phyloP scores from a whole-genome alignment of 306 rosid genomes.

The Adenanthera pavonina region DNA sequence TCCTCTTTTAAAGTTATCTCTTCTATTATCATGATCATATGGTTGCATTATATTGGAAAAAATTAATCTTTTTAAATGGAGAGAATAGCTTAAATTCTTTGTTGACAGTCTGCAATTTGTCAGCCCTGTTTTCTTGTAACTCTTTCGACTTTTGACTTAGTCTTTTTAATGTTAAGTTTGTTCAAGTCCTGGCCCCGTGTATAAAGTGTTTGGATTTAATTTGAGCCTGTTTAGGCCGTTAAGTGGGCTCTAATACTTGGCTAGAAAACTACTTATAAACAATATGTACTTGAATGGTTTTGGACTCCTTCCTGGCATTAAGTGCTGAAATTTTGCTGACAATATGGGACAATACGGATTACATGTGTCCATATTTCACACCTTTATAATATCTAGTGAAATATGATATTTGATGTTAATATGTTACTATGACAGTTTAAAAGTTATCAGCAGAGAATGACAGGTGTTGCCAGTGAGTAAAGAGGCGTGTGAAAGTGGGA shows the following conservation, averaged over 20 bases:
- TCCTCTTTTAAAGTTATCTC: neutral
- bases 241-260: neutral
- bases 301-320: neutral
- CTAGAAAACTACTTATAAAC: neutral
- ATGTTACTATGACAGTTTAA: neutral
- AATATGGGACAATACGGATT: neutral
- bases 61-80: neutral
- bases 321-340: neutral
- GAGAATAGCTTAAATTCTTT: neutral
- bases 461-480: neutral
- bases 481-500: neutral
- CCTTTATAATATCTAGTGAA: neutral
- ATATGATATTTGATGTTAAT: neutral
- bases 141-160: neutral
- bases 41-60: neutral
- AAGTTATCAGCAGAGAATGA: neutral
- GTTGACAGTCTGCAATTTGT: neutral
- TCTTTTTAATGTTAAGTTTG: neutral
- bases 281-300: neutral
- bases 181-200: neutral
- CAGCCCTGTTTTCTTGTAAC: neutral
- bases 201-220: neutral
- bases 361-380: constrained; percentile 12
- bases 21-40: neutral
- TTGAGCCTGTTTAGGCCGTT: neutral